phyloP scores from a whole-genome alignment of 1,284 basidiomycete species.

The Ceratobasidium sp. region DNA sequence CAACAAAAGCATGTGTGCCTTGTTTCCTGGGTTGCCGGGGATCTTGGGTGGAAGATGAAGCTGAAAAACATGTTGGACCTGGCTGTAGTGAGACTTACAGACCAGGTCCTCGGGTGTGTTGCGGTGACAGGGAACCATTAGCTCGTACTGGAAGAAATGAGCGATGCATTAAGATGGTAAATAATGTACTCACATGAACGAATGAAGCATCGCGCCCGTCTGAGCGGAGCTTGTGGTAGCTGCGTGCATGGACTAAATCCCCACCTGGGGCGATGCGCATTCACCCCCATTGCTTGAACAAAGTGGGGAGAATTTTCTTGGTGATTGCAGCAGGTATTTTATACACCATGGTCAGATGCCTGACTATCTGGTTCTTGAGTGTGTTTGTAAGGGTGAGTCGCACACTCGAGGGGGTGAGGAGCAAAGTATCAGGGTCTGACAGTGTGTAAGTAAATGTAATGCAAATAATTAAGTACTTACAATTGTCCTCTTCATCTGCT shows the following conservation, averaged over 20 bases:
- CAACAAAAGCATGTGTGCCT: conserved; percentile 40
- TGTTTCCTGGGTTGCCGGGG: conserved; percentile 43
- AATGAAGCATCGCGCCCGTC: neutral
- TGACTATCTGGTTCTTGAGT: neutral
- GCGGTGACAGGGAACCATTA: neutral
- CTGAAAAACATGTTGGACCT: conserved; percentile 47
- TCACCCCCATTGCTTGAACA: neutral
- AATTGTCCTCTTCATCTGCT: neutral
- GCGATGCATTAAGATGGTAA: neutral
- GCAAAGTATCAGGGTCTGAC: neutral
- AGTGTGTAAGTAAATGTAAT: neutral
- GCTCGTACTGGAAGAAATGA: neutral
- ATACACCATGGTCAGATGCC: neutral
- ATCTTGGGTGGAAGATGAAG: conserved; percentile 43
- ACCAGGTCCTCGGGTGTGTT: conserved; percentile 3
- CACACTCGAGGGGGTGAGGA: neutral
- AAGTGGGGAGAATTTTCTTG: neutral
- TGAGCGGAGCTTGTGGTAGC: neutral
- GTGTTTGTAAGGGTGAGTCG: neutral
- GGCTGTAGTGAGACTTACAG: conserved; percentile 45
- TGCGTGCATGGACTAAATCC: neutral
- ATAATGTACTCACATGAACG: neutral
- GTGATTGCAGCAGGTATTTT: neutral
- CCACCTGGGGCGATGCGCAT: neutral
- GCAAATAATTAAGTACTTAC: conserved; percentile 11